These are phyloP conservation scores for Xylariaceae sp. DNA, from an alignment of 2,329 filamentous ascomycete genomes.

Conservation along the genomic window DNA sequence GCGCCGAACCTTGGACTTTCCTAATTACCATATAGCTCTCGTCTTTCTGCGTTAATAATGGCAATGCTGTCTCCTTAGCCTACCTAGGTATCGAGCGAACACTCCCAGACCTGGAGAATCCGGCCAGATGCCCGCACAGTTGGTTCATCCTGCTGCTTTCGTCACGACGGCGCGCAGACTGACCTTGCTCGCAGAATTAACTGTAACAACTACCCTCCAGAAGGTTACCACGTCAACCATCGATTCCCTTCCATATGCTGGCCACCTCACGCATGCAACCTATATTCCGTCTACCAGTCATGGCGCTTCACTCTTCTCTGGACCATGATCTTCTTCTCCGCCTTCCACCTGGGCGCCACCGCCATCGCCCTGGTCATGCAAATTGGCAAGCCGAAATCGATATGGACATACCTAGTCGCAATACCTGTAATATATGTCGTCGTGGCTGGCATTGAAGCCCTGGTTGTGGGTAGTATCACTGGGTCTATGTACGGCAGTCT, in stretches of 20 bases:
- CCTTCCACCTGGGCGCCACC: slow-evolving; percentile 71
- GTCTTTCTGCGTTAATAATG: no score
- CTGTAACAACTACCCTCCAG: slow-evolving; percentile 38
- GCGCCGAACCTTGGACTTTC: no score
- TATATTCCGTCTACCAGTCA: slow-evolving; percentile 74
- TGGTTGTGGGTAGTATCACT: slow-evolving; percentile 78
- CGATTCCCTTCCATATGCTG: slow-evolving; percentile 81
- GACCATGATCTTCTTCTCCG: slow-evolving; percentile 76
- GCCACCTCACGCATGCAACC: slow-evolving; percentile 59
- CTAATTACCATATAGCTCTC: no score
- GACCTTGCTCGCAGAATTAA: slow-evolving; percentile 11
- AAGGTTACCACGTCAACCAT: slow-evolving; percentile 61
- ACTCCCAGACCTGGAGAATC: background rate
- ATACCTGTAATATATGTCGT: slow-evolving; percentile 69
- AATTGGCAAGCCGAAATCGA: slow-evolving; percentile 51
- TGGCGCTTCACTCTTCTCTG: slow-evolving; percentile 86
- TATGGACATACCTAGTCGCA: slow-evolving; percentile 65
- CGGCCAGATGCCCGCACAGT: slow-evolving; percentile 26
- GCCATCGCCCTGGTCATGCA: slow-evolving; percentile 72
- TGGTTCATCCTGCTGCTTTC: slow-evolving; percentile 1
- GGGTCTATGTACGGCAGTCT: slow-evolving; percentile 66
- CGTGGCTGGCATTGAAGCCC: slow-evolving; percentile 71
- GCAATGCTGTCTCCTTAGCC: no score
- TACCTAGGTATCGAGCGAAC: no score
- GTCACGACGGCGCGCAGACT: slow-evolving; percentile 1